Base-by-base conservation (phyloP, 129 eudicot genomes). In the Centaurea solstitialis region DNA sequence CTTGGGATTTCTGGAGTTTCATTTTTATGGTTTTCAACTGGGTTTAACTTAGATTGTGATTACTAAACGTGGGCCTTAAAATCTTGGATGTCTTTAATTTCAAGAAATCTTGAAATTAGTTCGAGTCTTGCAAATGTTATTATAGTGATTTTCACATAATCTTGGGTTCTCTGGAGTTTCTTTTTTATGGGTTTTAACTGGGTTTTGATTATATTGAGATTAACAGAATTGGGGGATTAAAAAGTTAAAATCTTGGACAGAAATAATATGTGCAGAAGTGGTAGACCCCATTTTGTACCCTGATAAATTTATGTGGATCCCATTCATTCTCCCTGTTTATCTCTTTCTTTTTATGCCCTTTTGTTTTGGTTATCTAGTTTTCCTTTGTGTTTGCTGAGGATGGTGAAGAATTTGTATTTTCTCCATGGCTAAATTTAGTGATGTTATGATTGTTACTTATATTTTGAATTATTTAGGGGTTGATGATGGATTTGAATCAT, bases 221-320 rank as follows among this genome's bases (percentile, higher is more conserved):
- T 77, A 68, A 62, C 37, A 69, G 47, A 79, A 18, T 50, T 74
- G 80, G 84, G 81, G n/a, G 70, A n/a, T n/a, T n/a, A n/a, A n/a
- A n/a, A n/a, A n/a, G 79, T 67, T 69, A 73, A 74, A 78, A 81
- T 77, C 70, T 62, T 70, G 79, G 76, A 68, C 50, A 76, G 45
- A 73, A 78, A 79, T 53, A 38, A 10, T 21, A 8, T 39, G 53
- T n/a, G 66, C 69, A 62, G 12, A 18, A 43, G 45, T 77, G 81
- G 87, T 83, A 84, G 88, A 76, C 88, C 90, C 92, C 87, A 84
- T 82, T 82, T 39, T 70, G 73, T 53, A 37, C 21, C 41, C 40
- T 12, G 67, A 26, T 75, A 74, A 73, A 80, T 80, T 86, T 86
- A 41, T 86, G 88, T 87, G 94, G 87, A 84, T 87, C 87, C 88